Percentiles rank a stretch among this genome's conserved stretches.
Conservation (phyloP, 169 alveolate genomes). For the Perkinsus olseni region DNA sequence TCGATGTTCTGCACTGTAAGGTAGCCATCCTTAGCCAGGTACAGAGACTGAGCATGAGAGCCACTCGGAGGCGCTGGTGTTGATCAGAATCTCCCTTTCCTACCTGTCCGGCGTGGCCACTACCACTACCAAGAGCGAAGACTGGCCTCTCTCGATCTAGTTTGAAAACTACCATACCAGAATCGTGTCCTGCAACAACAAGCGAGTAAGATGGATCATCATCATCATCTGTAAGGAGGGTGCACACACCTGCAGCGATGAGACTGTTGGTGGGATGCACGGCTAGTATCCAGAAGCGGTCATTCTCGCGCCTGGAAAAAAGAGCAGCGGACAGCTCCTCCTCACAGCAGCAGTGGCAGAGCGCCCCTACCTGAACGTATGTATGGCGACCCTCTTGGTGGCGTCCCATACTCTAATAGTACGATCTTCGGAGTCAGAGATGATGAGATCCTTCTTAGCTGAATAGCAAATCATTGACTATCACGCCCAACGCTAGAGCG, state of each 20-base stretch:
- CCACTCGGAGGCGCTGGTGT: neutral
- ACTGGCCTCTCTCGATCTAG: slow-evolving; percentile 72
- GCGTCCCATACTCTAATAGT: slow-evolving; percentile 87
- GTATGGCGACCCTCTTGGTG: slow-evolving; percentile 71
- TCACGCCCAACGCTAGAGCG: neutral
- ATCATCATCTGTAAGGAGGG: neutral
- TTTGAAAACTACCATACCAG: slow-evolving; percentile 81
- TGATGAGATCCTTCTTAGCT: slow-evolving; percentile 61
- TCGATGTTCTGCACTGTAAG: neutral
- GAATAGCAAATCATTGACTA: neutral
- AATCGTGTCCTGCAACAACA: neutral
- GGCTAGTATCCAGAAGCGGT: slow-evolving; percentile 75
- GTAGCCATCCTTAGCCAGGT: neutral
- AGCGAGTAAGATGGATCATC: too few relatives aligned
- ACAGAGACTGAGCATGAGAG: neutral
- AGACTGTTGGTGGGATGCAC: neutral
- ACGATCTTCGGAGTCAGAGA: slow-evolving; percentile 85
- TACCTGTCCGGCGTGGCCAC: neutral
- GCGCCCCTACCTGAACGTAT: slow-evolving; percentile 46
- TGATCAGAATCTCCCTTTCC: neutral
- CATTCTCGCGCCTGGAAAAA: slow-evolving; percentile 64
- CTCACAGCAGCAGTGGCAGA: neutral
- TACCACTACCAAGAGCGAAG: neutral
- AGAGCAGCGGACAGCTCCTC: neutral
- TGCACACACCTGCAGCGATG: neutral